phyloP scores from a whole-genome alignment of 2,329 filamentous ascomycete species.

The Lojkania enalia region DNA sequence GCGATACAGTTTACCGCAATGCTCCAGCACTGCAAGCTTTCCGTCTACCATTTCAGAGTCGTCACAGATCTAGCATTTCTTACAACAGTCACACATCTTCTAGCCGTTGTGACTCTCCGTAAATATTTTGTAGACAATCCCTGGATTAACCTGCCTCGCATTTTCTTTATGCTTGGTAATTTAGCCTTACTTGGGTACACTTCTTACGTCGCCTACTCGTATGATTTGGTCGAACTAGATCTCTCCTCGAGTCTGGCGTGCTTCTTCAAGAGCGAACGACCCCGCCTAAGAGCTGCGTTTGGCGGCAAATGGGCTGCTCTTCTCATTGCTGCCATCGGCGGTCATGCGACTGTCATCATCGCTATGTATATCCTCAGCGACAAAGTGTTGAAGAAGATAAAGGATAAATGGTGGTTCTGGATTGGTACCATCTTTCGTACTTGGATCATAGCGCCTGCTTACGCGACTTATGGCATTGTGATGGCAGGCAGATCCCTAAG shows the following conservation, averaged over 20 bases:
- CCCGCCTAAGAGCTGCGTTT: slow-evolving; percentile 25
- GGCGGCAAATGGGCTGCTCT: slow-evolving; percentile 33
- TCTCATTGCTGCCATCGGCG: slow-evolving; percentile 34
- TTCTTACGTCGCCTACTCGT: slow-evolving; percentile 35
- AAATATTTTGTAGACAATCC: slow-evolving; percentile 37
- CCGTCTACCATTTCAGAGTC: slow-evolving; percentile 37
- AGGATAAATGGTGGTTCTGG: slow-evolving; percentile 15
- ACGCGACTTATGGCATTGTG: slow-evolving; percentile 33
- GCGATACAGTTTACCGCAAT: slow-evolving; percentile 38
- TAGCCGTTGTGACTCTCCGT: slow-evolving; percentile 31
- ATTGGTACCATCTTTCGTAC: slow-evolving; percentile 30
- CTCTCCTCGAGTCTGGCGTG: slow-evolving; percentile 28
- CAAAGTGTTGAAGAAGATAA: slow-evolving; percentile 15
- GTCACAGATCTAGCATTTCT: slow-evolving; percentile 35
- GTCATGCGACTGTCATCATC: slow-evolving; percentile 32
- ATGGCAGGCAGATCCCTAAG: slow-evolving; percentile 27
- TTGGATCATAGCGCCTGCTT: slow-evolving; percentile 36
- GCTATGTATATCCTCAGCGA: slow-evolving; percentile 34
- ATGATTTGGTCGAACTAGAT: slow-evolving; percentile 28
- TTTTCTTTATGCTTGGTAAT: slow-evolving; percentile 38
- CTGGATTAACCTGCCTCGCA: slow-evolving; percentile 38
- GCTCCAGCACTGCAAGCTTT: slow-evolving; percentile 34
- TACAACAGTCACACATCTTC: slow-evolving; percentile 35
- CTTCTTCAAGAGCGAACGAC: slow-evolving; percentile 30
- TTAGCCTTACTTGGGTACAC: slow-evolving; percentile 35